Conservation (phyloP, 345 rosid genomes). For the Bruguiera parviflora region DNA sequence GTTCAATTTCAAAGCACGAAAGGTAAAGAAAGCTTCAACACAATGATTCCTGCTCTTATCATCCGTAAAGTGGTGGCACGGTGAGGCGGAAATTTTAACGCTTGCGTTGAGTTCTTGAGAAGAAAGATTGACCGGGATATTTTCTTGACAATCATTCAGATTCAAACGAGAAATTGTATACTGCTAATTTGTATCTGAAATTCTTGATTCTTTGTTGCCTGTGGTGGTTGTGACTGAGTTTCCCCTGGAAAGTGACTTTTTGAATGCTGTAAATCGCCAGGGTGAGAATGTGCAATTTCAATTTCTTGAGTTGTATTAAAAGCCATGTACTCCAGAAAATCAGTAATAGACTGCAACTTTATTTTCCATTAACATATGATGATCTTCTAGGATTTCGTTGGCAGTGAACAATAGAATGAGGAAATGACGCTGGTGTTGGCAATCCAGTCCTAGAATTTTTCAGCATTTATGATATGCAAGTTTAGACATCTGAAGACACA, state of each 20-base stretch:
- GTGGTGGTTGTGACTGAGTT: neutral
- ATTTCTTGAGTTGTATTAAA: neutral
- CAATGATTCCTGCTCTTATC: slow-evolving; percentile 11
- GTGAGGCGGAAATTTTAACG: neutral
- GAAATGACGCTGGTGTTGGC: too few species aligned
- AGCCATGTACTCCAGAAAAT: too few species aligned
- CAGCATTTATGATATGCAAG: neutral
- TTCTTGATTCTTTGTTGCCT: neutral
- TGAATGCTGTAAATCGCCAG: slow-evolving; percentile 2
- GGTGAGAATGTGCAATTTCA: neutral
- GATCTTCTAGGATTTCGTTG: too few species aligned
- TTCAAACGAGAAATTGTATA: too few species aligned
- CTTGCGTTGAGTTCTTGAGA: neutral
- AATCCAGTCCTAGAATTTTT: neutral
- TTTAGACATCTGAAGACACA: slow-evolving; percentile 11
- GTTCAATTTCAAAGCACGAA: slow-evolving; percentile 3
- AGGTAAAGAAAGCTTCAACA: neutral
- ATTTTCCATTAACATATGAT: neutral
- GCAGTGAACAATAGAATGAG: too few species aligned
- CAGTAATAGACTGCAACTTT: too few species aligned
- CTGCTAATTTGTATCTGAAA: neutral
- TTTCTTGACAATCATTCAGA: too few species aligned
- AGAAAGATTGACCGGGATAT: neutral
- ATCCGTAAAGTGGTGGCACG: neutral
- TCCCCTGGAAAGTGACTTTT: neutral